Conservation (phyloP, 163 green algal species). For the Volvox carteri region DNA sequence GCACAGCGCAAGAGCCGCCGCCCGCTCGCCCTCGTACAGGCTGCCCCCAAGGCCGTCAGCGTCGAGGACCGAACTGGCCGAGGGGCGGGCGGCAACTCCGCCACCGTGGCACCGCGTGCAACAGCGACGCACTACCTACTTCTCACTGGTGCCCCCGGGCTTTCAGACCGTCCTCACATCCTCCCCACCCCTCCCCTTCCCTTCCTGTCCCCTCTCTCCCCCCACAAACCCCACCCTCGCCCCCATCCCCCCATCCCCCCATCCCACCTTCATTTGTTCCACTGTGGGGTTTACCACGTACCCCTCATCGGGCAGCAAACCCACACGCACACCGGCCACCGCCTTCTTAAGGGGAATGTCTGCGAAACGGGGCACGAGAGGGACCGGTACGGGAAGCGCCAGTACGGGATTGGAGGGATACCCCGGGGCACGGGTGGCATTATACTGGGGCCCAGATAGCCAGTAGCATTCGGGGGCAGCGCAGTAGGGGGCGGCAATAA, state of each 20-base stretch:
- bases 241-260: conserved; percentile 36
- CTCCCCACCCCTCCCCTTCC: too few species aligned
- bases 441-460: too few species aligned
- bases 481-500: too few species aligned
- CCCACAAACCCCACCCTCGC: background rate
- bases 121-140: too few species aligned
- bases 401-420: too few species aligned
- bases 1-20: conserved; percentile 24
- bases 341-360: conserved; percentile 92
- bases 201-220: background rate
- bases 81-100: too few species aligned
- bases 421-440: too few species aligned
- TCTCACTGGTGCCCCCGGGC: too few species aligned
- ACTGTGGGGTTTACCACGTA: conserved; percentile 94
- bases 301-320: conserved; percentile 68
- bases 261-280: conserved; percentile 51
- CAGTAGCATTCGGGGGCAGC: too few species aligned
- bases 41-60: background rate
- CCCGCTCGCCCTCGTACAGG: conserved; percentile 27
- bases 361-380: conserved; percentile 49
- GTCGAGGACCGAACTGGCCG: too few species aligned
- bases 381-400: background rate
- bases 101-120: too few species aligned
- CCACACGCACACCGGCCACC: conserved; percentile 95
- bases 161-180: too few species aligned